Base-by-base conservation (phyloP, 768 basidiomycete species). In the Candolleomyces aberdarensis region DNA sequence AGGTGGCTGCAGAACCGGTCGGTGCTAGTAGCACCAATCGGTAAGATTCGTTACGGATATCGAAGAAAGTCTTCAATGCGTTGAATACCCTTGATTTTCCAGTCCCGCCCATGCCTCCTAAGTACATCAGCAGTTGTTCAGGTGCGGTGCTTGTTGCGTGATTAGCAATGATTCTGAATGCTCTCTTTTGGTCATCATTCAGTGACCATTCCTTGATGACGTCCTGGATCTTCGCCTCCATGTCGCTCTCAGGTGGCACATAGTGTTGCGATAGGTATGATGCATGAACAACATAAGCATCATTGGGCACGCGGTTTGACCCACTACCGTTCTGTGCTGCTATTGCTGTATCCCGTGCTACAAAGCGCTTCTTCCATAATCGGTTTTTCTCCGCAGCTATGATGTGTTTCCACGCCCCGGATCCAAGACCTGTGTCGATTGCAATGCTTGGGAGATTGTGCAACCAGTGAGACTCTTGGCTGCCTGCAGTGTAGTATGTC, bases 71-170 rank as follows among this genome's bases (percentile, higher is more conserved):
- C 2, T 39, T 41, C 5, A 69, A 43, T 0, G 67, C 60, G 11
- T 57, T 61, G 1, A 70, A 57, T 0, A 70, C 65, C 32, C 4
- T 32, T 4, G 5, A 5, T 57, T 72, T 74, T 1, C 70, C 69
- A 7, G 70, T 69, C 0, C 72, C 71, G 0, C 65, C 72, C 56
- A 70, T 69, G 1, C 73, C 73, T 8, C 67, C 70, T 0, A 72
- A 51, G 58, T 69, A 70, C 67, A 73, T 70, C 5, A 61, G 65
- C 0, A 74, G 41, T 9, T 51, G 65, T 11, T 59, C 41, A 0
- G 40, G 22, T 14, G 58, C 15, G 7, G 11, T 6, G 15, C 49
- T 40, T 13, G 43, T 59, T 31, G 63, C 62, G 48, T 68, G 65
- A 36, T 66, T 64, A 5, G 67, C 63, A 3, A 68, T 63, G 20